Evolutionary conservation across 305 asterid species (phyloP).

Genomic region (Fraxinus platypoda): DNA sequence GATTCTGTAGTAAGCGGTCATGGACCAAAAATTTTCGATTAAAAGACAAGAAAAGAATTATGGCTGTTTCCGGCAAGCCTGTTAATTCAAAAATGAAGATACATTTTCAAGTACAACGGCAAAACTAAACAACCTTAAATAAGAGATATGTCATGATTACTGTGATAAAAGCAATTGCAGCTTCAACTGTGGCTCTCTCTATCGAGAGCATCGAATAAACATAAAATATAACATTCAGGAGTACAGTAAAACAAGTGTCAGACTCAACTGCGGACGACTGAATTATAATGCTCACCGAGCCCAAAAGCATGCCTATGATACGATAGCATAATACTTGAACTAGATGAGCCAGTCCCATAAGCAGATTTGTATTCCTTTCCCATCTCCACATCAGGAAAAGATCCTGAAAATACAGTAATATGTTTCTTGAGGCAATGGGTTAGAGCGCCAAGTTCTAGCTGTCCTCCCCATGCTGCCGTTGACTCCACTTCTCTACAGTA

Average conservation of each 20-base stretch:
- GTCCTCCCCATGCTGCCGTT: constrained; percentile 98
- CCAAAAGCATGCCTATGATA: constrained; percentile 79
- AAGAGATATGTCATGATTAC: neutral
- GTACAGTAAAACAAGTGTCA: constrained; percentile 20
- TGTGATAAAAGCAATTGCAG: neutral
- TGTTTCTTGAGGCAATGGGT: constrained; percentile 87
- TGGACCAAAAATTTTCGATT: neutral
- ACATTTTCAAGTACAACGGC: neutral
- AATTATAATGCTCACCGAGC: constrained; percentile 87
- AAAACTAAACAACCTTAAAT: neutral
- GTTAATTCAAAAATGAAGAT: neutral
- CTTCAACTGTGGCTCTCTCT: neutral
- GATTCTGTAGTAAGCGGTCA: neutral
- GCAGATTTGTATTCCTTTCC: constrained; percentile 78
- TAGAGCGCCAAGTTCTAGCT: constrained; percentile 86
- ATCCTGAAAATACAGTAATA: constrained; percentile 73
- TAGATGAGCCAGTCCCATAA: constrained; percentile 21
- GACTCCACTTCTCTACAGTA: constrained; percentile 82
- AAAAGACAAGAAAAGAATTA: neutral
- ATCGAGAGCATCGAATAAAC: neutral
- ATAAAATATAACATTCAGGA: neutral
- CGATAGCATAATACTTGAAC: constrained; percentile 53
- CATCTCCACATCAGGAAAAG: constrained; percentile 97
- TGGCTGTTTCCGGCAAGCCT: neutral
- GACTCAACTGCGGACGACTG: constrained; percentile 45